phyloP scores from a whole-genome alignment of 2,329 filamentous ascomycete species.

The Phialophora tarda region DNA sequence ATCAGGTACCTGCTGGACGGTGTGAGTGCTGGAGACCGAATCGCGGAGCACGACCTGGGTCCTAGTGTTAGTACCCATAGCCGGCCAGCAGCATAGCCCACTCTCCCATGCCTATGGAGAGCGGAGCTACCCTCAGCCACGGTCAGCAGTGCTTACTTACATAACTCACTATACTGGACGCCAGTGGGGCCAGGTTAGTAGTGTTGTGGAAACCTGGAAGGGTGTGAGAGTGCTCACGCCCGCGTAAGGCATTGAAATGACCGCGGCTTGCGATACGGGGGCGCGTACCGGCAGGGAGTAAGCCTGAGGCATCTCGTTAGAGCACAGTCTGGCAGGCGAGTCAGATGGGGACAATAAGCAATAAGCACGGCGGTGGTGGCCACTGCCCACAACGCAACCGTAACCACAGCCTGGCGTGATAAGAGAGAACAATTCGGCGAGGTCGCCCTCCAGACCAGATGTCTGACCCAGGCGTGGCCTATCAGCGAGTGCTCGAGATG shows the following conservation, averaged over 20 bases:
- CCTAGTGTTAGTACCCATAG: slow-evolving; percentile 18
- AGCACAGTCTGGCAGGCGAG: slow-evolving; percentile 5
- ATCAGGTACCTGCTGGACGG: slow-evolving; percentile 19
- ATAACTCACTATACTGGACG: slow-evolving; percentile 22
- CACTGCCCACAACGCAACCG: slow-evolving; percentile 10
- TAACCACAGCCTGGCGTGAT: slow-evolving; percentile 20
- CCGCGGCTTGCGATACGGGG: neutral
- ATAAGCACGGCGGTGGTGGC: slow-evolving; percentile 23
- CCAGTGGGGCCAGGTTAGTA: slow-evolving; percentile 27
- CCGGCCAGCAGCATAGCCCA: slow-evolving; percentile 28
- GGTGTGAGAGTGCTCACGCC: slow-evolving; percentile 7
- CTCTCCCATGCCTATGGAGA: slow-evolving; percentile 20
- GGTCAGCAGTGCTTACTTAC: slow-evolving; percentile 36
- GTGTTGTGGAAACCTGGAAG: slow-evolving; percentile 22
- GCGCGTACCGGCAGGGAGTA: slow-evolving; percentile 8
- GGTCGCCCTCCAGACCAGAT: slow-evolving; percentile 5
- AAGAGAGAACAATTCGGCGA: slow-evolving; percentile 6
- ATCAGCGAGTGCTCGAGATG: slow-evolving; percentile 10
- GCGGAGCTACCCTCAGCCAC: slow-evolving; percentile 33
- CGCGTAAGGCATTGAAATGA: slow-evolving; percentile 21
- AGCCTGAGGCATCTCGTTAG: slow-evolving; percentile 11
- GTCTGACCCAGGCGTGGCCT: slow-evolving; percentile 4
- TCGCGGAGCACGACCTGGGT: slow-evolving; percentile 19
- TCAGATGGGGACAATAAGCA: slow-evolving; percentile 22
- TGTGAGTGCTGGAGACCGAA: slow-evolving; percentile 17